Evolutionary conservation across 768 basidiomycete species (phyloP), one percentile per base, ranked within the genome.

Genomic region (Boletales sp.): DNA sequence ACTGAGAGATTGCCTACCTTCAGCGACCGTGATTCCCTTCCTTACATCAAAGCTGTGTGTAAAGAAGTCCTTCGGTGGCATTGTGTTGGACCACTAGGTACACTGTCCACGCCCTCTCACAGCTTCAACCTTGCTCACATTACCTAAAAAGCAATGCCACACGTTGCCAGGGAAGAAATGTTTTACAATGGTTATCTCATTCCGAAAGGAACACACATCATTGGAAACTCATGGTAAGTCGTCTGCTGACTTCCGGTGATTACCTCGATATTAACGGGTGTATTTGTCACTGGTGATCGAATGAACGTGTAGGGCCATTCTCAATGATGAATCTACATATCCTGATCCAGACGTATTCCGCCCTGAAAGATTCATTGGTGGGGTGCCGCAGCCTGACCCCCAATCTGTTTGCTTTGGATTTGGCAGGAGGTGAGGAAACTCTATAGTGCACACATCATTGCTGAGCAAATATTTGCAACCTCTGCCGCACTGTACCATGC

Each of bases 301-400:
- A n/a, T n/a, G 11, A 6, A 32, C 11, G 11, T 17, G 33, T 47
- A 82, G 82, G 81, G 67, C 63, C 15, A 76, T 84, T 63, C 64
- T 79, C 1, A 76, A 77, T 40, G 76, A 85, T 59, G 72, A 73
- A 3, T 62, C 70, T 6, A 63, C 41, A 8, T 73, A 74, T 47
- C 59, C 63, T 7, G 59, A 71, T 40, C 72, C 73, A 2, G 36
- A 37, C 1, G 50, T 40, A 3, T 73, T 72, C 50, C 57, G 53
- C 2, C 71, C 72, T 6, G 72, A 73, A 30, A 61, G 71, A 10
- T 73, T 60, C 45, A 55, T 69, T 1, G 60, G 64, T 0, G 42
- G 54, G 0, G 49, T 18, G 2, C 55, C 64, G 0, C 55, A 63
- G 18, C 53, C 56, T 2, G 60, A 63, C 34, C 58, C 60, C 2